phyloP scores from a whole-genome alignment of 768 basidiomycete genomes.

The Suillus subluteus region DNA sequence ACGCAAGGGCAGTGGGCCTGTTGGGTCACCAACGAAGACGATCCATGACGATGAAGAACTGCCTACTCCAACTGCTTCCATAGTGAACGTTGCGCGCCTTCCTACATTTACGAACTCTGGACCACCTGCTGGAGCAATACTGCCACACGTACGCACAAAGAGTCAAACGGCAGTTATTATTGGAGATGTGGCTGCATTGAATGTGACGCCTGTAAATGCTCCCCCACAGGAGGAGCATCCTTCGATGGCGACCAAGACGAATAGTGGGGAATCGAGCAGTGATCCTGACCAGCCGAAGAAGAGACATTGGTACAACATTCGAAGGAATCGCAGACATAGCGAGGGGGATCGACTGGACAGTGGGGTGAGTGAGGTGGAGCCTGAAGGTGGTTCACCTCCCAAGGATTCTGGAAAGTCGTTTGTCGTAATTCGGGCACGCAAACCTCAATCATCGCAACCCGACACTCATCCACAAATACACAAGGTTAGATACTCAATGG shows the following conservation, averaged over 20 bases:
- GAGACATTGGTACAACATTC: constrained; percentile 71
- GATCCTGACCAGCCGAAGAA: constrained; percentile 57
- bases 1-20: constrained; percentile 34
- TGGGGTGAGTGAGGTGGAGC: constrained; percentile 19
- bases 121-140: constrained; percentile 66
- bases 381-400: constrained; percentile 36
- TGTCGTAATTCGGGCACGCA: constrained; percentile 67
- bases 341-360: constrained; percentile 48
- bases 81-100: constrained; percentile 48
- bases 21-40: constrained; percentile 23
- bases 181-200: constrained; percentile 43
- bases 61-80: constrained; percentile 54
- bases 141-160: constrained; percentile 72
- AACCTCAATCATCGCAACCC: constrained; percentile 39
- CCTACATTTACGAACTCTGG: constrained; percentile 36
- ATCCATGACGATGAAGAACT: constrained; percentile 44
- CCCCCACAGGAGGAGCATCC: constrained; percentile 24
- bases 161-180: constrained; percentile 89
- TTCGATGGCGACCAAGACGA: constrained; percentile 23
- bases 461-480: constrained; percentile 23
- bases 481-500: constrained; percentile 32
- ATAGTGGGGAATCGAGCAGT: constrained; percentile 29
- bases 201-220: constrained; percentile 18
- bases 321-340: constrained; percentile 62
- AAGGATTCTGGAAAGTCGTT: constrained; percentile 57